phyloP scores from a whole-genome alignment of 495 filamentous ascomycete genomes.

The Penicillium verhagenii region DNA sequence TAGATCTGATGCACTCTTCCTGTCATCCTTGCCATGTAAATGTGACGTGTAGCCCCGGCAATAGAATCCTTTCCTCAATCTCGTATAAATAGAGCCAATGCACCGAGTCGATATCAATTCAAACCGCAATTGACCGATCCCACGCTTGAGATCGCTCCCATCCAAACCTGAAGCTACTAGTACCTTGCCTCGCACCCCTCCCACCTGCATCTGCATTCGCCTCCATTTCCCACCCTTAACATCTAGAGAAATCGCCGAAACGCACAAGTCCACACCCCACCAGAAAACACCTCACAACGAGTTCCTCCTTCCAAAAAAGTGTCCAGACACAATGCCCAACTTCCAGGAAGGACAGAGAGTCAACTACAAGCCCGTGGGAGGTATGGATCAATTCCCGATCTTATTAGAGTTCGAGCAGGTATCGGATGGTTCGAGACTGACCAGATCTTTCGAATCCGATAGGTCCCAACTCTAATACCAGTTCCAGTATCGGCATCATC shows the following conservation, averaged over 20 bases:
- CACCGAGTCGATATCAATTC: neutral
- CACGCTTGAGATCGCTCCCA: neutral
- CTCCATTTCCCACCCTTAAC: neutral
- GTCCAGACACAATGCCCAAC: slow-evolving; percentile 20
- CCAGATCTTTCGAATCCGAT: neutral
- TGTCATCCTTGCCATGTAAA: neutral
- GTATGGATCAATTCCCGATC: slow-evolving; percentile 19
- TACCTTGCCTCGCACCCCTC: no score
- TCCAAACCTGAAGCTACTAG: neutral
- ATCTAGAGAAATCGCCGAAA: neutral
- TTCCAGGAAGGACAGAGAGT: slow-evolving; percentile 29
- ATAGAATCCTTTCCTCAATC: neutral
- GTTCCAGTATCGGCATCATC: slow-evolving; percentile 25
- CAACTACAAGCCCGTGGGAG: slow-evolving; percentile 37
- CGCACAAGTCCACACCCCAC: neutral
- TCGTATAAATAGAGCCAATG: neutral
- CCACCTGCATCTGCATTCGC: no score
- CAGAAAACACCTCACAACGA: neutral
- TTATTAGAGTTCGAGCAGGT: neutral
- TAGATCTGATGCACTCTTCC: neutral
- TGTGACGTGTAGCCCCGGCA: neutral
- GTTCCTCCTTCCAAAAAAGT: neutral
- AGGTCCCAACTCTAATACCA: slow-evolving; percentile 34
- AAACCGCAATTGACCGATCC: neutral
- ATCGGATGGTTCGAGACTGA: neutral